phyloP scores from a whole-genome alignment of 352 stramenopile genomes.

The Pythium pyrilobum region DNA sequence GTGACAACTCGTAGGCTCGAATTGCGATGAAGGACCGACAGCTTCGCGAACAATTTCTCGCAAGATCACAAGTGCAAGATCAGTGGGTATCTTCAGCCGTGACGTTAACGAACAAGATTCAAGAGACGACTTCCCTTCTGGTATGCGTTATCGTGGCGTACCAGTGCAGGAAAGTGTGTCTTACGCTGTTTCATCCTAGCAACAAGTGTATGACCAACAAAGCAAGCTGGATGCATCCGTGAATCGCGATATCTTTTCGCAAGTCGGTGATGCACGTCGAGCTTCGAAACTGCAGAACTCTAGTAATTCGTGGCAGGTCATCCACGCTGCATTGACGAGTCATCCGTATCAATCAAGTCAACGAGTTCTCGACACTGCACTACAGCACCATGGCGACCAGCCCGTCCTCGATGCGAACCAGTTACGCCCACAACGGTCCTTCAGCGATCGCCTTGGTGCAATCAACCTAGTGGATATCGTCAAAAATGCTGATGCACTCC shows the following conservation, averaged over 20 bases:
- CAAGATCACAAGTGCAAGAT: constrained; percentile 34
- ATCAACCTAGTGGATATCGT: constrained; percentile 32
- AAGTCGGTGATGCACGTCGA: constrained; percentile 21
- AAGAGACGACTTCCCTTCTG: constrained; percentile 26
- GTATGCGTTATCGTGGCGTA: constrained; percentile 11
- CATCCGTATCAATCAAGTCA: constrained; percentile 20
- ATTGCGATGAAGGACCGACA: constrained; percentile 39
- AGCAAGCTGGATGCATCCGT: constrained; percentile 23
- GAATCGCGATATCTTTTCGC: constrained; percentile 29
- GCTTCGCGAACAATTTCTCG: constrained; percentile 33
- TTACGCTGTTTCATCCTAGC: constrained; percentile 14
- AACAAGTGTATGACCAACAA: constrained; percentile 42
- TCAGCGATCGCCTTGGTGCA: constrained; percentile 7
- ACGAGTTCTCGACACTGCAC: constrained; percentile 23
- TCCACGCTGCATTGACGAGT: constrained; percentile 19
- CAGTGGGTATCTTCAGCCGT: constrained; percentile 32
- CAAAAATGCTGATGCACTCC: constrained; percentile 25
- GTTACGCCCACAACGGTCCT: constrained; percentile 15
- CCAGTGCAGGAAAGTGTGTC: too few relatives aligned
- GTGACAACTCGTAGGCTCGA: constrained; percentile 23
- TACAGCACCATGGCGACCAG: constrained; percentile 29
- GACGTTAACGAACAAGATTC: constrained; percentile 29
- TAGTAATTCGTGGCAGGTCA: constrained; percentile 23
- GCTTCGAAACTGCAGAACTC: constrained; percentile 21
- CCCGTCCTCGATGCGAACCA: constrained; percentile 26